phyloP scores from a whole-genome alignment of 345 rosid genomes.

The Adansonia digitata region DNA sequence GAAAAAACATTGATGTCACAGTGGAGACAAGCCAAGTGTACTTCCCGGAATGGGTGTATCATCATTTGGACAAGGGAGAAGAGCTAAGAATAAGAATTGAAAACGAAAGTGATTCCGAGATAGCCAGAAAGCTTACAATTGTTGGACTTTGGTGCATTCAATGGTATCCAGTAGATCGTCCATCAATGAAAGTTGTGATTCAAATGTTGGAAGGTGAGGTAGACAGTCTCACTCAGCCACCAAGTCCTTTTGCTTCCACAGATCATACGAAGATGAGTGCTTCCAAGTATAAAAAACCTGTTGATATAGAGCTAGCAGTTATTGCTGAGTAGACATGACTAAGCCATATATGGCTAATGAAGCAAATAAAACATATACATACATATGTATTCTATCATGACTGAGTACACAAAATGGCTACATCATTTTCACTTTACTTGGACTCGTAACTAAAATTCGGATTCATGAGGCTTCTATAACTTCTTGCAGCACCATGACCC shows the following conservation, averaged over 20 bases:
- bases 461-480: too few species aligned
- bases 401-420: too few species aligned
- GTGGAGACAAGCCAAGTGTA: constrained; percentile 3
- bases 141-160: constrained; percentile 22
- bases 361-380: not conserved
- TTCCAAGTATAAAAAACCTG: constrained; percentile 2
- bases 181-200: constrained; percentile 17
- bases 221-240: not conserved
- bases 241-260: constrained; percentile 14
- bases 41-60: not conserved
- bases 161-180: constrained; percentile 17
- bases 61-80: not conserved
- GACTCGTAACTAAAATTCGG: too few species aligned
- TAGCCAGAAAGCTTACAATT: constrained; percentile 17
- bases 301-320: not conserved
- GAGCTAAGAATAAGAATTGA: not conserved
- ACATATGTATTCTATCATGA: not conserved
- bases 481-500: too few species aligned
- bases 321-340: constrained; percentile 2
- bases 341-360: not conserved
- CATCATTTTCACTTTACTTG: too few species aligned
- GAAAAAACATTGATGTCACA: not conserved
- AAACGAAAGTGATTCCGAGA: not conserved
- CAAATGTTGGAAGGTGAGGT: constrained; percentile 17
- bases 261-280: not conserved